Percentiles rank a stretch among this genome's conserved stretches.
phyloP scores from a whole-genome alignment of 768 basidiomycete species.

The Pisolithus tinctorius region DNA sequence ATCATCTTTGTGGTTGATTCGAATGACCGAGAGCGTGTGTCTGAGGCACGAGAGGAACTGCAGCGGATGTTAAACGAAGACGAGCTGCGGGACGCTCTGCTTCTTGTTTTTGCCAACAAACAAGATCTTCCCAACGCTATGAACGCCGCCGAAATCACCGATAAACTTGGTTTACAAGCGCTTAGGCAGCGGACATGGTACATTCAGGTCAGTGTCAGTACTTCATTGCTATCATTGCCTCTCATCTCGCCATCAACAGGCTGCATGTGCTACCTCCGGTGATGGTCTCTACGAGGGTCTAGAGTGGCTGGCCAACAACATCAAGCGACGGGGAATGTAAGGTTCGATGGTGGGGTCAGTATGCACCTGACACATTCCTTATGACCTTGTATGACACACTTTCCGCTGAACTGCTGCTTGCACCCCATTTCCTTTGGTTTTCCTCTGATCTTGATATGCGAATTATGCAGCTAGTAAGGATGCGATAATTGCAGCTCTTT shows the following conservation, averaged over 20 bases:
- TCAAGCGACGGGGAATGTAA: slow-evolving; percentile 55
- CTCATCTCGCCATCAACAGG: slow-evolving; percentile 41
- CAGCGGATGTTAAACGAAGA: slow-evolving; percentile 99
- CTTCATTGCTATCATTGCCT: neutral
- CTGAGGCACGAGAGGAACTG: slow-evolving; percentile 97
- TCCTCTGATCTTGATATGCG: slow-evolving; percentile 8
- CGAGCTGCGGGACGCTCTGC: slow-evolving; percentile 95
- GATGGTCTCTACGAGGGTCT: slow-evolving; percentile 98
- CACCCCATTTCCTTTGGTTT: slow-evolving; percentile 22
- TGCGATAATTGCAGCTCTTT: slow-evolving; percentile 2
- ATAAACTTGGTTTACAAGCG: slow-evolving; percentile 97
- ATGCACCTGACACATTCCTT: slow-evolving; percentile 52
- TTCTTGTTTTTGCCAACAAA: slow-evolving; percentile 99
- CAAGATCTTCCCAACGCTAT: slow-evolving; percentile 99
- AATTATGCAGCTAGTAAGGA: slow-evolving; percentile 3
- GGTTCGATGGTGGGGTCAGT: slow-evolving; percentile 40
- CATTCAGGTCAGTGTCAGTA: slow-evolving; percentile 64
- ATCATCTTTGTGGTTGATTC: slow-evolving; percentile 99
- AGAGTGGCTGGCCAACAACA: slow-evolving; percentile 92
- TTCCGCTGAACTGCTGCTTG: slow-evolving; percentile 30
- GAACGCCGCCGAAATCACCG: slow-evolving; percentile 99
- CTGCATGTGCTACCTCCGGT: slow-evolving; percentile 96
- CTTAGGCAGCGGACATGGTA: slow-evolving; percentile 98
- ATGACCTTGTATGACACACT: slow-evolving; percentile 47
- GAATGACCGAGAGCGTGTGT: slow-evolving; percentile 98